Evolutionary conservation across 2,329 filamentous ascomycete genomes (phyloP).

Genomic region (Scedosporium boydii): DNA sequence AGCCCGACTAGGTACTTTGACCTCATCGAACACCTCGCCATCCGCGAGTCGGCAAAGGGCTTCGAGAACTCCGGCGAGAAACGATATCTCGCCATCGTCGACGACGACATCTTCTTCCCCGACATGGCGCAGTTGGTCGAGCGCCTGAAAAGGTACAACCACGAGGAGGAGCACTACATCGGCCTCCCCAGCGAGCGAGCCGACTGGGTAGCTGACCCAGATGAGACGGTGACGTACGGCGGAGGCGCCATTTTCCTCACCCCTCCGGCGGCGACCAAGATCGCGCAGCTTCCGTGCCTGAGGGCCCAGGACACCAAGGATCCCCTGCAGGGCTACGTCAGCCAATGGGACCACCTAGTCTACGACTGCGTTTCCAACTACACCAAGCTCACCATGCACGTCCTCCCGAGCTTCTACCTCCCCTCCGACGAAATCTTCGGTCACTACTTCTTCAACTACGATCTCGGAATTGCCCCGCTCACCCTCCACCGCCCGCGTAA

Average conservation of each 20-base stretch:
- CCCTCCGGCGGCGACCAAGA: constrained; percentile 19
- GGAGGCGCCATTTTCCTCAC: constrained; percentile 35
- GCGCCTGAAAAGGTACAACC: constrained; percentile 24
- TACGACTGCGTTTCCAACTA: constrained; percentile 28
- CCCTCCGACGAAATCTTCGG: constrained; percentile 23
- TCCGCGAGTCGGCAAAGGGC: constrained; percentile 22
- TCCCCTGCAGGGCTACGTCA: constrained; percentile 13
- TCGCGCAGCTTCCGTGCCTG: constrained; percentile 28
- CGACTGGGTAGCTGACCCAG: constrained; percentile 30
- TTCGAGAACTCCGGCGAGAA: constrained; percentile 17
- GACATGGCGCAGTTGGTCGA: constrained; percentile 27
- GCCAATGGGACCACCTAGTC: constrained; percentile 30
- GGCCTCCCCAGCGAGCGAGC: constrained; percentile 32
- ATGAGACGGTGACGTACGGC: constrained; percentile 29
- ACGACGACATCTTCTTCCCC: constrained; percentile 38
- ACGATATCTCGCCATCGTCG: constrained; percentile 32
- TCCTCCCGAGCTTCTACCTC: constrained; percentile 33
- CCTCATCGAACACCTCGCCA: constrained; percentile 24
- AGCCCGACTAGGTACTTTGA: constrained; percentile 26
- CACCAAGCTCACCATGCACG: constrained; percentile 25
- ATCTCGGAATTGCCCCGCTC: constrained; percentile 30
- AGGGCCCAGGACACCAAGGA: constrained; percentile 11
- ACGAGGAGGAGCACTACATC: constrained; percentile 25
- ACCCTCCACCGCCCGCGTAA: constrained; percentile 28
- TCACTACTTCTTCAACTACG: constrained; percentile 21